These are phyloP conservation scores for Malus asiatica DNA, from an alignment of 306 rosid species.

Conservation along the genomic window DNA sequence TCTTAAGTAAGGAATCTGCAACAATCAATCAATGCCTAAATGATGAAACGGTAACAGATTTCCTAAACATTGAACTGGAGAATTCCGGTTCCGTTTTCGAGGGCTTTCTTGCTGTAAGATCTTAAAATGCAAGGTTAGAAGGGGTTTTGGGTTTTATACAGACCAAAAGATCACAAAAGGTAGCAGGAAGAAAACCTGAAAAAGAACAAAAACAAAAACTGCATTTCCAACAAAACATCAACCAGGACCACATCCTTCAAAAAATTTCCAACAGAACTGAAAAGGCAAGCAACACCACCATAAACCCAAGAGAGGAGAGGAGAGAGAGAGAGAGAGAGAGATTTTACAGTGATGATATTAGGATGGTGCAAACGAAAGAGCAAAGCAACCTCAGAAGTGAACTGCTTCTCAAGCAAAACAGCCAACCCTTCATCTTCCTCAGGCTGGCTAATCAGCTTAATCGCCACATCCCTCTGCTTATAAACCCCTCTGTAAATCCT, in stretches of 20 bases:
- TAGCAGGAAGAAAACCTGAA: background rate
- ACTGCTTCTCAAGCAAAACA: conserved; percentile 64
- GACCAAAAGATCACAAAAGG: background rate
- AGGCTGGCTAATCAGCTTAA: conserved; percentile 80
- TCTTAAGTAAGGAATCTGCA: conserved; percentile 2
- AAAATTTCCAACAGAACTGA: background rate
- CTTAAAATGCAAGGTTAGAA: background rate
- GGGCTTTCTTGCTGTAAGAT: background rate
- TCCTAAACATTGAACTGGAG: background rate
- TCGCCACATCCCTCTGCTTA: conserved; percentile 75
- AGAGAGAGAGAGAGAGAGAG: background rate
- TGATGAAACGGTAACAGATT: background rate
- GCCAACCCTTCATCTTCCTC: conserved; percentile 82
- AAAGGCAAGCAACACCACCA: background rate
- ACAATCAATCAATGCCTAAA: background rate
- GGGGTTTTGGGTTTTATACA: background rate
- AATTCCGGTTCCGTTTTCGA: background rate
- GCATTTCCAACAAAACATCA: conserved; percentile 1
- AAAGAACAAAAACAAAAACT: background rate
- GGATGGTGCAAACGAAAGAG: conserved; percentile 66
- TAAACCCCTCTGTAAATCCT: conserved; percentile 87
- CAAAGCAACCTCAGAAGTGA: conserved; percentile 79
- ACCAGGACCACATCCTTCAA: background rate
- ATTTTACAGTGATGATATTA: conserved; percentile 72
- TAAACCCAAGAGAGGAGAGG: background rate